Percentiles rank a stretch among this genome's conserved stretches.
phyloP scores from a whole-genome alignment of 78 protist genomes.

The Dictyostelium citrinum region DNA sequence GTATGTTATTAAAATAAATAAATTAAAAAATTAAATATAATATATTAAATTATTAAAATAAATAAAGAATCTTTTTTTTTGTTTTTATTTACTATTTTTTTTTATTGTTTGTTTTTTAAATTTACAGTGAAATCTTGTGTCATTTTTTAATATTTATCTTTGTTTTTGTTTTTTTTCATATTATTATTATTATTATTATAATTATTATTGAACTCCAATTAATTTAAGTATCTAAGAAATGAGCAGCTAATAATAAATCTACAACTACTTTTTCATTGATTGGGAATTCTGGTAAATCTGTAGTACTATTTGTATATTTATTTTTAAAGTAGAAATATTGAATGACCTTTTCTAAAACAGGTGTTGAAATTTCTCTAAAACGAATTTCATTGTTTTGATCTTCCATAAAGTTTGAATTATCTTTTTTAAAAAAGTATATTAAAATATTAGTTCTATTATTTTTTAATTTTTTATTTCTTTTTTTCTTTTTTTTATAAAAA shows the following conservation, averaged over 20 bases:
- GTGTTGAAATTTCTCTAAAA: conserved; percentile 84
- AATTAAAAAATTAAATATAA: background rate
- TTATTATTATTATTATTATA: background rate
- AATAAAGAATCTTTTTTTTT: background rate
- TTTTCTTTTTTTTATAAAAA: background rate
- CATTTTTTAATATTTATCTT: background rate
- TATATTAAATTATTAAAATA: background rate
- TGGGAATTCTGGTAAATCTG: conserved; percentile 88
- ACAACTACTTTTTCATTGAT: conserved; percentile 87
- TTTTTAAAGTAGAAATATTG: conserved; percentile 88
- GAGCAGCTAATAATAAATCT: conserved; percentile 89
- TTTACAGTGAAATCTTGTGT: background rate
- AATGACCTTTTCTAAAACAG: conserved; percentile 83
- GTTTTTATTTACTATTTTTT: background rate
- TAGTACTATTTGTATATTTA: conserved; percentile 75
- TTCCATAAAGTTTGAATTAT: conserved; percentile 77
- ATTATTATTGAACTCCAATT: no score
- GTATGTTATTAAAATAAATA: background rate
- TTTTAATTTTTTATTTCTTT: background rate
- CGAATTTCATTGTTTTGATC: conserved; percentile 80
- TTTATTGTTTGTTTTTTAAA: background rate
- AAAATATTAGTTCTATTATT: background rate
- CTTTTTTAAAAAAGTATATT: background rate
- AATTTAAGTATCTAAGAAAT: conserved; percentile 87
- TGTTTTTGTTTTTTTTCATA: background rate